These are phyloP conservation scores for Boletus eberwhitei DNA, from an alignment of 768 basidiomycete genomes.

Conservation along the genomic window DNA sequence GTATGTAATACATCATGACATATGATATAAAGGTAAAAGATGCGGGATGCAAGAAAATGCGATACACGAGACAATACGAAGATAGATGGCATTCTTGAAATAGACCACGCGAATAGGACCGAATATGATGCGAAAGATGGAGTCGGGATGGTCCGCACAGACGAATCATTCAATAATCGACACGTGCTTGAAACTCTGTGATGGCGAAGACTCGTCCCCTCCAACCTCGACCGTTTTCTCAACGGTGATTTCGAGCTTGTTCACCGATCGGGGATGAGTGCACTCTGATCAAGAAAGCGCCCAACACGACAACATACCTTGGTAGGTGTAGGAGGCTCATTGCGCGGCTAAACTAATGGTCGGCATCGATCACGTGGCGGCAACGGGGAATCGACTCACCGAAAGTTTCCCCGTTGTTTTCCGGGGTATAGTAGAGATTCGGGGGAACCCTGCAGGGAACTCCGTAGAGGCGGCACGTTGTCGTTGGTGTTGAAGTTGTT, in stretches of 20 bases:
- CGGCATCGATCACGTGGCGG: neutral
- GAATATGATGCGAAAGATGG: neutral
- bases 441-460: conserved; percentile 24
- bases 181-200: neutral
- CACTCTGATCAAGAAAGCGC: neutral
- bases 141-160: neutral
- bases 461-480: conserved; percentile 30
- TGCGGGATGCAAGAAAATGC: neutral
- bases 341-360: conserved; percentile 8
- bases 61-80: neutral
- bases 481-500: conserved; percentile 29
- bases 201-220: conserved; percentile 8
- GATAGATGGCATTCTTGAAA: neutral
- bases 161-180: conserved; percentile 11
- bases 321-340: conserved; percentile 6
- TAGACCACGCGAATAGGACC: neutral
- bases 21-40: neutral
- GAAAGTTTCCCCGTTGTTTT: conserved; percentile 1
- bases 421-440: conserved; percentile 21
- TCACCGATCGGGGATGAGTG: neutral
- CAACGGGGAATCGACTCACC: conserved; percentile 8
- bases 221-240: conserved; percentile 30
- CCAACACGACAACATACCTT: conserved; percentile 14
- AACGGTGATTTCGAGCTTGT: conserved; percentile 29
- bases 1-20: neutral